Percentiles rank a stretch among this genome's conserved stretches.
These are phyloP conservation scores for Mycena kentingensis DNA, from an alignment of 768 basidiomycete genomes.

Conservation along the genomic window DNA sequence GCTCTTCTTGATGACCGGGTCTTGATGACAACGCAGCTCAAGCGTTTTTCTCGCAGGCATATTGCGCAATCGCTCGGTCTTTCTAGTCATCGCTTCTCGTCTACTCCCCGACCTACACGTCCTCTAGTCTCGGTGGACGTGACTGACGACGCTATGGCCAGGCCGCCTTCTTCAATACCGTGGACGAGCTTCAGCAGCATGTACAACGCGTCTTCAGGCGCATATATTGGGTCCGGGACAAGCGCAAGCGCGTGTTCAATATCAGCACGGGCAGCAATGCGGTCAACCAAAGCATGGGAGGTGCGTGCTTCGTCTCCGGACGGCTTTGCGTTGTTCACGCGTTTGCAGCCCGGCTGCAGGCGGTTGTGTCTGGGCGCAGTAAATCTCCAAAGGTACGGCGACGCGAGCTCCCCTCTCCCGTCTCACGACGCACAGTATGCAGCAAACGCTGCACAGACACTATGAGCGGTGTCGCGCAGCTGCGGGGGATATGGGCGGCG, in stretches of 20 bases:
- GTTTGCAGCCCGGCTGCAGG: constrained; percentile 68
- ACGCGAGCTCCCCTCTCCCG: background rate
- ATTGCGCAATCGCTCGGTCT: constrained; percentile 13
- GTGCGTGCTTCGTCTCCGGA: constrained; percentile 38
- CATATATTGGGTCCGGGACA: constrained; percentile 72
- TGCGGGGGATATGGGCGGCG: constrained; percentile 88
- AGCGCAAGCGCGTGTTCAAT: constrained; percentile 70
- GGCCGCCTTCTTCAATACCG: constrained; percentile 69
- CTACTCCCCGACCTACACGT: constrained; percentile 6
- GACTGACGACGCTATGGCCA: constrained; percentile 27
- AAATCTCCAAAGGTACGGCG: constrained; percentile 80
- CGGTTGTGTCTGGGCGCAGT: constrained; percentile 91
- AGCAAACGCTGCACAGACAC: constrained; percentile 97
- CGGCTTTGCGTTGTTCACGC: background rate
- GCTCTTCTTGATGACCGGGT: constrained; percentile 14
- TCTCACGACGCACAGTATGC: constrained; percentile 70
- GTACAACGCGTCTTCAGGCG: constrained; percentile 37
- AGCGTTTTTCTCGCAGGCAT: constrained; percentile 5
- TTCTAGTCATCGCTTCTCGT: constrained; percentile 1
- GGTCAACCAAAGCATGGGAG: constrained; percentile 87
- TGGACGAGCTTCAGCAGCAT: constrained; percentile 84
- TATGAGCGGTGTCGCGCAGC: constrained; percentile 86
- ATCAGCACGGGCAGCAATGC: constrained; percentile 94
- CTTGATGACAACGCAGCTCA: constrained; percentile 8
- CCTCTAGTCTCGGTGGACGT: constrained; percentile 1